Conservation (phyloP, 2,329 filamentous ascomycete genomes). For the Aspergillus uvarum region DNA sequence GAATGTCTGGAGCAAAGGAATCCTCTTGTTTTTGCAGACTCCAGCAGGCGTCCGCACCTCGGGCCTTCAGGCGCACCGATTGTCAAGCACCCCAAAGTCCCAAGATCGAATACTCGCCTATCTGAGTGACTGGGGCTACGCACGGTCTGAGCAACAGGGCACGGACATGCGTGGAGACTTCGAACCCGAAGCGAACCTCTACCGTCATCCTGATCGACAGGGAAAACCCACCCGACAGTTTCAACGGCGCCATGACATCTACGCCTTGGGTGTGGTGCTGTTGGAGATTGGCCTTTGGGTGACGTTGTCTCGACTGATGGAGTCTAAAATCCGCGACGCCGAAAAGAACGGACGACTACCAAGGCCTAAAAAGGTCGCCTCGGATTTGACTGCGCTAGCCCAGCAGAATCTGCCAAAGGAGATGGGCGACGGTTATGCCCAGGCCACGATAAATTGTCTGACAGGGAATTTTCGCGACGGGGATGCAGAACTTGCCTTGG, state of each 20-base stretch:
- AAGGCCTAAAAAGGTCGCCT: conserved; percentile 20
- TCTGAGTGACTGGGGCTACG: conserved; percentile 30
- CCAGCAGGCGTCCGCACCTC: conserved; percentile 3
- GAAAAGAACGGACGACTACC: conserved; percentile 24
- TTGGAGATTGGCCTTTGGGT: conserved; percentile 40
- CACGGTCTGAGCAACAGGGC: conserved; percentile 23
- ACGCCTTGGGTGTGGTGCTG: conserved; percentile 40
- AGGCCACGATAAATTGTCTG: conserved; percentile 25
- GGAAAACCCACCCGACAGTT: conserved; percentile 31
- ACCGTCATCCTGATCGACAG: conserved; percentile 35
- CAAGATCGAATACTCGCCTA: conserved; percentile 19
- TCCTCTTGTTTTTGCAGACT: conserved; percentile 25
- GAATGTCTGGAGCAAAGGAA: conserved; percentile 32
- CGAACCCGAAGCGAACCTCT: conserved; percentile 28
- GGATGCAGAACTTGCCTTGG: conserved; percentile 24
- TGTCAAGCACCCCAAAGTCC: not conserved
- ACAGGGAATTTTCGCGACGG: conserved; percentile 22
- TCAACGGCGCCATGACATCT: conserved; percentile 36
- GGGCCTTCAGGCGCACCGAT: conserved; percentile 8
- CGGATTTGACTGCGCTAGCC: conserved; percentile 21
- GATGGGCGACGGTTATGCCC: conserved; percentile 27
- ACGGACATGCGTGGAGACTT: conserved; percentile 27
- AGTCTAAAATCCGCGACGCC: conserved; percentile 23
- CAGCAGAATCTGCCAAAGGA: conserved; percentile 23
- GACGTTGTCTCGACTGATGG: conserved; percentile 29